Evolutionary conservation across 176 grass and related monocot genomes (phyloP), one percentile per base, ranked within the genome.

Genomic region (Oryza officinalis): DNA sequence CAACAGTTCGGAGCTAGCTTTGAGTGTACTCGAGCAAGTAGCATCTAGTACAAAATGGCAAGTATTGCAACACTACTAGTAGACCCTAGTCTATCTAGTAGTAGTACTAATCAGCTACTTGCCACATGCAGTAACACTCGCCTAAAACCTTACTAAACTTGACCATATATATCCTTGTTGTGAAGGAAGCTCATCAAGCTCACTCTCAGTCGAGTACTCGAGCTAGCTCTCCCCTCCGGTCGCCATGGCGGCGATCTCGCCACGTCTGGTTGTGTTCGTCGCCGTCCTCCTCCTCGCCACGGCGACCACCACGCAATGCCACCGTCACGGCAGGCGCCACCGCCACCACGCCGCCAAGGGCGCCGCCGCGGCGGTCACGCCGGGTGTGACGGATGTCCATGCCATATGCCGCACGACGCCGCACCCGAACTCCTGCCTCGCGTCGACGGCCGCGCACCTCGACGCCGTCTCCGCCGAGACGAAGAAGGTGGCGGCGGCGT

Each of bases 321-420:
- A 80, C 81, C 32, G 40, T 2, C 46, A 83, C 52, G 52, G 18
- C 81, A 75, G 80, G 27, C 70, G n/a, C 30, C 82, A 72, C 59
- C 63, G 47, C 22, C 77, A 72, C 22, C 77, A 72, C 28, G 26
- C 69, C 33, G 12, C 40, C 13, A 68, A 84, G 7, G 1, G 20
- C 4, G 11, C 13, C 18, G 8, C 60, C 65, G 30, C 43, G 44
- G 65, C 63, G 25, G 9, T 0, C n/a, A 25, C 2, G n/a, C 22
- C 8, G 57, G 57, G 22, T 8, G n/a, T 11, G 57, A 25, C 0
- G 0, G 68, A 65, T 15, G 11, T 32, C 27, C 38, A 76, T 32
- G 73, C 77, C 60, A 49, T 91, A 82, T 96, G 93, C 68, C 49
- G 75, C 82, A 75, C 72, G 17, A 95, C 93, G 1, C 93, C 90